phyloP scores from a whole-genome alignment of 2,329 filamentous ascomycete genomes.

The Leptoxyphium fumago region DNA sequence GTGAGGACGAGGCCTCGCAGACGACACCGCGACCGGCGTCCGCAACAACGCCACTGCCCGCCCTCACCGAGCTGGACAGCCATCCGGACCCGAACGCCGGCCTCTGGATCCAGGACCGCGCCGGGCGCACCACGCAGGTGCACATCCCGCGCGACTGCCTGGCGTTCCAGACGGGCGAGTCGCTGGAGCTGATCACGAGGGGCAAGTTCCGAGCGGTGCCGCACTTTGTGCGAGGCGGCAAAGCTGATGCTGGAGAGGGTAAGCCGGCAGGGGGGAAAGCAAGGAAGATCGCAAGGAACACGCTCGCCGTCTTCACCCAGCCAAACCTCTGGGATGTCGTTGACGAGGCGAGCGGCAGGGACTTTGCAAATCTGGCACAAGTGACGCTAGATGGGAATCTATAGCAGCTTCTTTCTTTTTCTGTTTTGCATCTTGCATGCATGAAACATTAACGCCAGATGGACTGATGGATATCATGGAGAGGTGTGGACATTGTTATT shows the following conservation, averaged over 20 bases:
- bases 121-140: constrained; percentile 73
- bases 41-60: constrained; percentile 22
- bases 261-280: constrained; percentile 21
- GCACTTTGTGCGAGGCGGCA: constrained; percentile 77
- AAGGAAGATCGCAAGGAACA: constrained; percentile 47
- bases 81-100: constrained; percentile 77
- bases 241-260: constrained; percentile 20
- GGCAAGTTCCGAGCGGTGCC: constrained; percentile 88
- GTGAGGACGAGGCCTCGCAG: constrained; percentile 23
- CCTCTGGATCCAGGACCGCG: constrained; percentile 83
- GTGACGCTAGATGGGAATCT: constrained; percentile 34
- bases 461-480: no score
- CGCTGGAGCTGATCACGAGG: constrained; percentile 77
- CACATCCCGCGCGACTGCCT: constrained; percentile 82
- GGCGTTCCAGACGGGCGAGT: constrained; percentile 90
- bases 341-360: constrained; percentile 50
- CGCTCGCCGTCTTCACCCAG: constrained; percentile 91
- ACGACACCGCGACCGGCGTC: constrained; percentile 7
- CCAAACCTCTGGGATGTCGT: constrained; percentile 75
- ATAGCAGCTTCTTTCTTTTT: constrained; percentile 4
- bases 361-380: constrained; percentile 62
- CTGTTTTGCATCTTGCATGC: no score
- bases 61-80: constrained; percentile 53
- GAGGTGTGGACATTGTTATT: no score
- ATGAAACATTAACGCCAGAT: no score